Evolutionary conservation across 2,329 filamentous ascomycete genomes (phyloP).

Genomic region (Clarireedia monteithiana): DNA sequence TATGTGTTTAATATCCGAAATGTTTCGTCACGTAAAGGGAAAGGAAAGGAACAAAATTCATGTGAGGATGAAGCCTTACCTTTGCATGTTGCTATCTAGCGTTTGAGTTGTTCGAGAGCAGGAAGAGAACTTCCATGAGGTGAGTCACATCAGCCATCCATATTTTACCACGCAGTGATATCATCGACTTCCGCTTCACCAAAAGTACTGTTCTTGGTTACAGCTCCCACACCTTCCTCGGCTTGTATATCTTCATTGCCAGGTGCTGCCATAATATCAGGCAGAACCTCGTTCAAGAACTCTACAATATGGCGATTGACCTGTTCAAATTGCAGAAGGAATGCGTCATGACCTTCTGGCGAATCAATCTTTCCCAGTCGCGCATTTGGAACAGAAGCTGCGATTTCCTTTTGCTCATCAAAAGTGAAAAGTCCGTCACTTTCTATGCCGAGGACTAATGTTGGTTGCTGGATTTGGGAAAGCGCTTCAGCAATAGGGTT

Average conservation of each 20-base stretch:
- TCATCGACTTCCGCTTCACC: conserved; percentile 94
- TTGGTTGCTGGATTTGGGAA: conserved; percentile 76
- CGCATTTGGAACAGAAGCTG: conserved; percentile 69
- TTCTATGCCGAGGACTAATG: conserved; percentile 87
- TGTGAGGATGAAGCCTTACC: not conserved
- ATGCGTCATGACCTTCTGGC: conserved; percentile 92
- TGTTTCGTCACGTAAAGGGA: conserved; percentile 71
- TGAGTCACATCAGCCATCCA: not conserved
- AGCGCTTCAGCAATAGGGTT: conserved; percentile 63
- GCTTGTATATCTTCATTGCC: conserved; percentile 35
- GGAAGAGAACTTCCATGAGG: not conserved
- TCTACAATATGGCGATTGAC: conserved; percentile 81
- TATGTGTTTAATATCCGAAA: conserved; percentile 91
- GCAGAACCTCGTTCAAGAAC: conserved; percentile 75
- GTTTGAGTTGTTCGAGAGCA: not conserved
- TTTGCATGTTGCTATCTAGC: not conserved
- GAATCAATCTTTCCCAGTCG: conserved; percentile 82
- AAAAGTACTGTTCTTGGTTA: conserved; percentile 85
- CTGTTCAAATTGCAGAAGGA: conserved; percentile 93
- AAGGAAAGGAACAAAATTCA: not conserved
- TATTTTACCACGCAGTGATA: conserved; percentile 77
- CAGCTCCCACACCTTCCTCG: conserved; percentile 46
- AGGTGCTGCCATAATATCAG: conserved; percentile 74
- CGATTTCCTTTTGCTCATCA: conserved; percentile 90
- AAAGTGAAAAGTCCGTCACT: conserved; percentile 95